A percentile compares a stretch with the other conserved stretches of the same genome.
These are phyloP conservation scores for Aspergillus sp. DNA, from an alignment of 2,329 filamentous ascomycete genomes.

Conservation along the genomic window DNA sequence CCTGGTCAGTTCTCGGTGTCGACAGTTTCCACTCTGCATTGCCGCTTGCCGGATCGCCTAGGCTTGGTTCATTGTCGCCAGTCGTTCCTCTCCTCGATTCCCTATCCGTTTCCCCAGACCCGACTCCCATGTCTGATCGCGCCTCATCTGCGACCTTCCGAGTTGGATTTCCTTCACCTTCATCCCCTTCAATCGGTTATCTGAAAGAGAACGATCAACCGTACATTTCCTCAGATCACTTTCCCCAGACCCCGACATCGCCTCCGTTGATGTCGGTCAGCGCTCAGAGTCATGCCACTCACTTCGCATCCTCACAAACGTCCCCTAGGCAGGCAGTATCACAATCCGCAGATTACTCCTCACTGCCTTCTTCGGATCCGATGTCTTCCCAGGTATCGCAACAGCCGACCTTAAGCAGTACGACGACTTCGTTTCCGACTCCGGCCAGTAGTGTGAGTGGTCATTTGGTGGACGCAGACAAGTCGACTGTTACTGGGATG, in stretches of 20 bases:
- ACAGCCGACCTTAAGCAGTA: conserved; percentile 30
- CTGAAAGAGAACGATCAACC: conserved; percentile 29
- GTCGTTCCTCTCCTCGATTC: not conserved
- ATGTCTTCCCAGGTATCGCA: conserved; percentile 40
- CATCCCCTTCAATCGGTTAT: conserved; percentile 35
- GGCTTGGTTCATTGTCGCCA: conserved; percentile 7
- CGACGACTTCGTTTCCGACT: conserved; percentile 39
- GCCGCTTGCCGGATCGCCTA: not conserved
- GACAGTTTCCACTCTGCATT: not conserved
- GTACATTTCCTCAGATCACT: conserved; percentile 24
- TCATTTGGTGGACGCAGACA: conserved; percentile 27
- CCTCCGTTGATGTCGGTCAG: conserved; percentile 47
- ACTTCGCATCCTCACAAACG: conserved; percentile 39
- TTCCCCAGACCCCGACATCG: conserved; percentile 36
- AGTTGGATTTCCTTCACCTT: conserved; percentile 37
- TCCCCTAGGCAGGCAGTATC: conserved; percentile 39
- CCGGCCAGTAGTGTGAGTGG: conserved; percentile 41
- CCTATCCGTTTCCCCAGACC: conserved; percentile 9
- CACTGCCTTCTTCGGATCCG: conserved; percentile 35
- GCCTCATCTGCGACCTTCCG: conserved; percentile 26
- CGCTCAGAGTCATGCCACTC: conserved; percentile 43
- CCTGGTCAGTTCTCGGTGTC: conserved; percentile 4
- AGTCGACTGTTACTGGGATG: conserved; percentile 18
- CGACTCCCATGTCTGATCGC: conserved; percentile 33
- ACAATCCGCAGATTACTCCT: conserved; percentile 34